Conservation (phyloP, 495 filamentous ascomycete species). For the Daldinia vernicosa region DNA sequence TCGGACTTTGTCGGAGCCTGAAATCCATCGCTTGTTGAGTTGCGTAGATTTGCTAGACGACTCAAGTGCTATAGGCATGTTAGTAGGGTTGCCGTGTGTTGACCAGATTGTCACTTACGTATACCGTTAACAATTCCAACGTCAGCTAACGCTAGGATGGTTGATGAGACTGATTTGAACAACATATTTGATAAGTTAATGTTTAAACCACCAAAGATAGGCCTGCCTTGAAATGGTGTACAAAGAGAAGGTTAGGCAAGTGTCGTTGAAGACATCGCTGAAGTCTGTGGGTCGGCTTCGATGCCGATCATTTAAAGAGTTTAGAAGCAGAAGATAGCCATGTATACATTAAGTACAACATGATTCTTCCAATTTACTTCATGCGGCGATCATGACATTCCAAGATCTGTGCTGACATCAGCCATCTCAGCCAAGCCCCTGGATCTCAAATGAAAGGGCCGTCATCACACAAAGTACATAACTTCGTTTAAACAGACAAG, state of each 20-base stretch:
- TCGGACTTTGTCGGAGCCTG: conserved; percentile 59
- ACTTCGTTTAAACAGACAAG: background rate
- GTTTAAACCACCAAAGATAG: background rate
- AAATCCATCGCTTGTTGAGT: conserved; percentile 46
- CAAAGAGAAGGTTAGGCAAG: background rate
- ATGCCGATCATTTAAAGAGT: background rate
- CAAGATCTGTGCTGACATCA: conserved; percentile 19
- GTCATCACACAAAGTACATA: background rate
- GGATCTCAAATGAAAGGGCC: background rate
- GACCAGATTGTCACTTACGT: background rate
- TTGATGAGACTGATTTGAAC: conserved; percentile 3
- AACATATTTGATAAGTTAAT: background rate
- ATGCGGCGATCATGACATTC: background rate
- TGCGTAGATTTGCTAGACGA: background rate
- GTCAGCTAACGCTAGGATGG: conserved; percentile 7
- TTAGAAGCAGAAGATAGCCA: background rate
- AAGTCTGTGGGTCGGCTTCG: background rate
- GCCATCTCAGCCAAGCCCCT: conserved; percentile 17
- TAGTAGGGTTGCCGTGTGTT: background rate
- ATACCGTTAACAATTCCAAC: background rate
- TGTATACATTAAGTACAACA: background rate
- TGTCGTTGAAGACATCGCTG: background rate
- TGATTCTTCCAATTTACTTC: background rate
- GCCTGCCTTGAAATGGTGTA: background rate
- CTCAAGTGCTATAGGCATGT: conserved; percentile 9